Evolutionary conservation across 768 basidiomycete species (phyloP).

Genomic region (Amanita exitialis): DNA sequence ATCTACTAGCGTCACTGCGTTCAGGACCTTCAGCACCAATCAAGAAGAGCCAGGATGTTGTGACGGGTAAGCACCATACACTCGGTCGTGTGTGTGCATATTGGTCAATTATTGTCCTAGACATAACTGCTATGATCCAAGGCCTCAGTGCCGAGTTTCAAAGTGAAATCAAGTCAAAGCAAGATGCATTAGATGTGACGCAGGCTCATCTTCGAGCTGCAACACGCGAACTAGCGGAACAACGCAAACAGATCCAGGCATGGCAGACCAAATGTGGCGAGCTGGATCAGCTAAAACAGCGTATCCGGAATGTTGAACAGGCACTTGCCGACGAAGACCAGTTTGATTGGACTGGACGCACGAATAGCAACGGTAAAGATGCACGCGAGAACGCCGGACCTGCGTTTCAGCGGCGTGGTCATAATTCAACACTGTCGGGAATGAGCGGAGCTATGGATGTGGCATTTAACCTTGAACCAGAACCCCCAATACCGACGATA

Average conservation of each 20-base stretch:
- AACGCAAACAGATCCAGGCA: constrained; percentile 72
- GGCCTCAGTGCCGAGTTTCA: constrained; percentile 70
- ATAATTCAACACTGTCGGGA: constrained; percentile 55
- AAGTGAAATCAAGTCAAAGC: constrained; percentile 75
- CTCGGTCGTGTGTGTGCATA: neutral
- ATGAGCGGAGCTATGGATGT: constrained; percentile 58
- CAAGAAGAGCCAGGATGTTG: constrained; percentile 84
- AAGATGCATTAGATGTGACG: constrained; percentile 79
- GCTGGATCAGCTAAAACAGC: constrained; percentile 73
- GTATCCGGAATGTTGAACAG: constrained; percentile 75
- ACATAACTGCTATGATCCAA: constrained; percentile 82
- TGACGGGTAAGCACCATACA: constrained; percentile 40
- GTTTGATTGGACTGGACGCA: constrained; percentile 87
- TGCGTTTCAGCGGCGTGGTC: constrained; percentile 65
- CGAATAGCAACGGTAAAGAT: constrained; percentile 29
- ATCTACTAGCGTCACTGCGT: constrained; percentile 66
- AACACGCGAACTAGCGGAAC: constrained; percentile 84
- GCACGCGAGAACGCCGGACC: constrained; percentile 36
- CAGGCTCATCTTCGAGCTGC: constrained; percentile 82
- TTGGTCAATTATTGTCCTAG: constrained; percentile 24
- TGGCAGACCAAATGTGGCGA: constrained; percentile 70
- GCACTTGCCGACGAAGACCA: constrained; percentile 69
- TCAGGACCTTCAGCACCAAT: constrained; percentile 68
- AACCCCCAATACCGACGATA: constrained; percentile 56
- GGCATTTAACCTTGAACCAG: constrained; percentile 54